Conservation (phyloP, 2,329 filamentous ascomycete species). For the Cercospora sp. region DNA sequence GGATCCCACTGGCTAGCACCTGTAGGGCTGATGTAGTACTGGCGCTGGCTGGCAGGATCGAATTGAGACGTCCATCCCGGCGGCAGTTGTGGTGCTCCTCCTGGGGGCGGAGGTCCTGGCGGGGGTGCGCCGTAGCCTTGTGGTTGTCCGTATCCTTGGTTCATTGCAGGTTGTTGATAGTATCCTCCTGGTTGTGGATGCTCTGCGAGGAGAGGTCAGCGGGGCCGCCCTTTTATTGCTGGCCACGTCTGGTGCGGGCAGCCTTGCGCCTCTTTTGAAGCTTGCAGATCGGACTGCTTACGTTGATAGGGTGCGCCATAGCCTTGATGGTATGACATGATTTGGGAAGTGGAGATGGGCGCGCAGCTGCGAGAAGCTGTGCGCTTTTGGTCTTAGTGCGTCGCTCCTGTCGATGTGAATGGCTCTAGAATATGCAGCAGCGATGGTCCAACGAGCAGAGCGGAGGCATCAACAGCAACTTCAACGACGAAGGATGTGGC, state of each 20-base stretch:
- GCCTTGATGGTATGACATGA: constrained; percentile 17
- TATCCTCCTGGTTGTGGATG: constrained; percentile 24
- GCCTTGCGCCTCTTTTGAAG: constrained; percentile 9
- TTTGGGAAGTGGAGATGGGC: constrained; percentile 1
- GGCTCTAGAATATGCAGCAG: not conserved
- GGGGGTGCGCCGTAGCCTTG: constrained; percentile 23
- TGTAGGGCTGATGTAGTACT: constrained; percentile 20
- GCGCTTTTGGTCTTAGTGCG: not conserved
- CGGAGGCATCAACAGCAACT: not conserved
- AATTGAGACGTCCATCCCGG: constrained; percentile 23
- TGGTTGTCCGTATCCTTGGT: constrained; percentile 21
- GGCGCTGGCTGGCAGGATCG: constrained; percentile 17
- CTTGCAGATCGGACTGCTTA: constrained; percentile 17
- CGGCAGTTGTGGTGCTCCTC: constrained; percentile 17
- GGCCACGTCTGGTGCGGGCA: constrained; percentile 2
- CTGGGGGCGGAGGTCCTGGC: constrained; percentile 19
- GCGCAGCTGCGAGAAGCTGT: not conserved
- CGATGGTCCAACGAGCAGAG: not conserved
- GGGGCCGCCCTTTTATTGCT: constrained; percentile 9
- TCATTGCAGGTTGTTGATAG: constrained; percentile 21
- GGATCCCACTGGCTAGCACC: constrained; percentile 21
- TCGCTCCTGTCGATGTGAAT: not conserved
- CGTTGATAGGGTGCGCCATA: constrained; percentile 22
- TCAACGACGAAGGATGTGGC: constrained; percentile 7
- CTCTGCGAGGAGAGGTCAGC: constrained; percentile 20